Base-by-base conservation (phyloP, 164 flowering plant genomes). In the Tinospora cordifolia region DNA sequence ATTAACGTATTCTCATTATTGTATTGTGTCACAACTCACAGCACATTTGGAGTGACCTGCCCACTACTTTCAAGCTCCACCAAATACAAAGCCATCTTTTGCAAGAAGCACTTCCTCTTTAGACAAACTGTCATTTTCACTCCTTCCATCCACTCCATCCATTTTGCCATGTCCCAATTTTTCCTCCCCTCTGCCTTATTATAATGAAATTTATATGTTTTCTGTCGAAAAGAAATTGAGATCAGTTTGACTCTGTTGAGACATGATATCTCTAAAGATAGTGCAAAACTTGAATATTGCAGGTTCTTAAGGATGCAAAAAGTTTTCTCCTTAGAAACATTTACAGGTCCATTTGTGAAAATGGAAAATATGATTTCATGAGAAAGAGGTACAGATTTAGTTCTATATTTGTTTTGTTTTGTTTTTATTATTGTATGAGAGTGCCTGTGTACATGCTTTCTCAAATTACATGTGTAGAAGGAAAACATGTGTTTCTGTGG, bases 251-350 rank as follows among this genome's bases (percentile, higher is more conserved):
- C 44, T 62, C 17, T 62, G 46, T 67, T 63, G n/a, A 6, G 14
- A 15, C 34, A 36, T 14, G 49, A 22, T 58, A 27, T 59, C 39
- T 64, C 12, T 9, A n/a, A 30, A 46, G 4, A 67, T 8, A 13
- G 46, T 34, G 12, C 13, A 39, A 67, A 46, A n/a, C 30, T 24
- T 58, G 12, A 67, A 54, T 67, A 27, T 74, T 67, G 39, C 79
- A 95, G 99, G 98, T 88, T 68, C 94, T 95, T 15, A 92, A 90
- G 82, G 92, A 91, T 80, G 98, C 98, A 54, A 89, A 85, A 76
- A 79, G 94, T 80, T 91, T 81, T 74, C 90, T 95, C 75, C 94
- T 95, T 59, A 77, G 80, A 69, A 95, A 95, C 73, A 72, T 92
- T 64, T 90, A 86, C 87, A 83, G 85, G 71, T 85, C 98, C 67